Evolutionary conservation across 352 stramenopile species (phyloP).

Genomic region (Achlya hypogyna): DNA sequence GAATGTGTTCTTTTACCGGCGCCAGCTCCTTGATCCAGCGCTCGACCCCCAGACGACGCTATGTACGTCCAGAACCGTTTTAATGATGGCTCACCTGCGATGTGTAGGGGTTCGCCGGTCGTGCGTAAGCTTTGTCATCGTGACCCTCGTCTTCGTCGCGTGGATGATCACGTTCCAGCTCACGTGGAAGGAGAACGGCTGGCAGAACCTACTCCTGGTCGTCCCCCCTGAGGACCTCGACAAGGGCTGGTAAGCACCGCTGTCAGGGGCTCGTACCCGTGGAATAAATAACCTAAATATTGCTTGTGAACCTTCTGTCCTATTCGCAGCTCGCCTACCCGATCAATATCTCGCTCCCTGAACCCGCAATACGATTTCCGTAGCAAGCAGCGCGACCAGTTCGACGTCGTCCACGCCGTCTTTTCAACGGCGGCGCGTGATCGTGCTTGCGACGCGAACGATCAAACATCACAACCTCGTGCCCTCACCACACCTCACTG

Average conservation of each 20-base stretch:
- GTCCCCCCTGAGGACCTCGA: conserved; percentile 55
- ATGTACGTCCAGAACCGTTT: conserved; percentile 37
- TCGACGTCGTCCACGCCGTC: no score
- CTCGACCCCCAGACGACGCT: conserved; percentile 60
- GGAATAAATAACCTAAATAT: no score
- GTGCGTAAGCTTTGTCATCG: conserved; percentile 56
- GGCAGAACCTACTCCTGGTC: conserved; percentile 68
- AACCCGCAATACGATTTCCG: no score
- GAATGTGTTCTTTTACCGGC: conserved; percentile 75
- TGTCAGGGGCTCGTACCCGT: no score
- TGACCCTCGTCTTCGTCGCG: conserved; percentile 58
- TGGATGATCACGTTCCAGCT: conserved; percentile 78
- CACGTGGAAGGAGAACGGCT: conserved; percentile 79
- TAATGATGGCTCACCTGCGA: background rate
- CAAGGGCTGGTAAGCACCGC: conserved; percentile 40
- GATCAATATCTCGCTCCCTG: no score
- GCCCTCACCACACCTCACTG: no score
- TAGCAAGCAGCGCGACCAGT: no score
- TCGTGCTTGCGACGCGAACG: no score
- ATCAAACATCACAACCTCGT: no score
- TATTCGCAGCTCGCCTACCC: no score
- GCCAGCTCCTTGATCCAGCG: conserved; percentile 60
- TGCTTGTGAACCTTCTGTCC: no score
- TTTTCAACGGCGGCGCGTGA: no score
- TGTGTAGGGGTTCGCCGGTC: conserved; percentile 62